Percentiles rank a stretch among this genome's conserved stretches.
Conservation (phyloP, 768 basidiomycete genomes). For the Amanita pallidorosea region DNA sequence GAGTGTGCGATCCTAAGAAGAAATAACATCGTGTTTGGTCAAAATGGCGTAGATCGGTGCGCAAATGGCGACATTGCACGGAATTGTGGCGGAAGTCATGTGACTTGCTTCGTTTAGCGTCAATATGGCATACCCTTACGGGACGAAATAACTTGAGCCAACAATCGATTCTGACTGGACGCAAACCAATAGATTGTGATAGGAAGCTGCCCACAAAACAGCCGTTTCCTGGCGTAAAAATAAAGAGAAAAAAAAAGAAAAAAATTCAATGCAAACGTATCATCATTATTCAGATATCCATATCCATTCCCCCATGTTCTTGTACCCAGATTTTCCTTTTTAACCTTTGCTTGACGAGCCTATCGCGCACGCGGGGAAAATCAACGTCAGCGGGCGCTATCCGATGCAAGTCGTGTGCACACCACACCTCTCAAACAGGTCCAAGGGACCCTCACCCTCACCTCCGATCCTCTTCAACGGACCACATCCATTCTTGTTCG, state of each 20-base stretch:
- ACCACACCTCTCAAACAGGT: conserved; percentile 18
- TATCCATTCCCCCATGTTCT: neutral
- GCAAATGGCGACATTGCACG: conserved; percentile 18
- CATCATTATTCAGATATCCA: neutral
- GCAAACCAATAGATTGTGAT: no score
- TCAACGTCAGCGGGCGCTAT: neutral
- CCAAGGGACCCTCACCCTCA: conserved; percentile 14
- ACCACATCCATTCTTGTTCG: neutral
- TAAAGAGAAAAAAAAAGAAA: no score
- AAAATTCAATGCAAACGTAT: no score
- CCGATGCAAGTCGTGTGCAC: neutral
- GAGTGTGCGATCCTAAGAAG: conserved; percentile 8
- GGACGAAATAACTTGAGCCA: no score
- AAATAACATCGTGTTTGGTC: neutral
- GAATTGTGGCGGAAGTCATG: conserved; percentile 1
- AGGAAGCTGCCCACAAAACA: no score
- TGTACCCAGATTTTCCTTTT: neutral
- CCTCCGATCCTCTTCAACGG: neutral
- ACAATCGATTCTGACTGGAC: no score
- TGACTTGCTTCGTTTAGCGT: neutral
- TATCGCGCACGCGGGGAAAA: neutral
- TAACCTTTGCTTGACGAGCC: neutral
- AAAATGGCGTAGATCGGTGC: conserved; percentile 12
- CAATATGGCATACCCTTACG: no score
- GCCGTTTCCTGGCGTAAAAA: no score